phyloP scores from a whole-genome alignment of 2,329 filamentous ascomycete genomes.

The Gnomoniopsis smithogilvyi region DNA sequence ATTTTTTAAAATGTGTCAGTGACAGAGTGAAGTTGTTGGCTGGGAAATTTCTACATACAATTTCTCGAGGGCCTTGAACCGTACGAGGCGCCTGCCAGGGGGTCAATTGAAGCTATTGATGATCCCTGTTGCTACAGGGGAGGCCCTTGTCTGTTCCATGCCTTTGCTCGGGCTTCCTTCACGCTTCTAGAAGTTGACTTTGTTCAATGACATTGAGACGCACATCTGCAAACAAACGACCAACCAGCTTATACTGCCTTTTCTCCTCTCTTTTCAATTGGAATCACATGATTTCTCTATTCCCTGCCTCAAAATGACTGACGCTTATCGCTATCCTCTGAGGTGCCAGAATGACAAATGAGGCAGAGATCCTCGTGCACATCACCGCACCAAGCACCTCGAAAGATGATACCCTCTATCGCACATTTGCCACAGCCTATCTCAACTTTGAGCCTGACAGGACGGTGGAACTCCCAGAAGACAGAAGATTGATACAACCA shows the following conservation, averaged over 20 bases:
- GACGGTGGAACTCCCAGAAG: slow-evolving; percentile 11
- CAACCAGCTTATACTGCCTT: neutral
- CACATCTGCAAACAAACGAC: neutral
- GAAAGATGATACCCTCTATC: slow-evolving; percentile 46
- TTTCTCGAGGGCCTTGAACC: neutral
- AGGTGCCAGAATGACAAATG: slow-evolving; percentile 20
- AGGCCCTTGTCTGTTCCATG: neutral
- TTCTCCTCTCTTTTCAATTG: neutral
- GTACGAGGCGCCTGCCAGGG: too few relatives aligned
- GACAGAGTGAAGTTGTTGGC: neutral
- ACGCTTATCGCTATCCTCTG: neutral
- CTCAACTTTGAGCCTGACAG: slow-evolving; percentile 40
- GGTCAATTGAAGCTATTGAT: neutral
- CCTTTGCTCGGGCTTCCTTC: neutral
- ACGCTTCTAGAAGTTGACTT: neutral
- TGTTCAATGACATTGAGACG: neutral
- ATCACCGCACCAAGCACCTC: slow-evolving; percentile 48
- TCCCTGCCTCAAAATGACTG: neutral
- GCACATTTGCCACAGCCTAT: slow-evolving; percentile 48
- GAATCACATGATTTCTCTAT: neutral
- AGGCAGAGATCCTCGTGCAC: slow-evolving; percentile 55
- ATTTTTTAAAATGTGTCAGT: slow-evolving; percentile 20
- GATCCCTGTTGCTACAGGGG: neutral
- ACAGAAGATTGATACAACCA: neutral
- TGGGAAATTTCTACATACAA: neutral